Conservation (phyloP, 2,329 filamentous ascomycete genomes). For the Epicoccum sorghinum region DNA sequence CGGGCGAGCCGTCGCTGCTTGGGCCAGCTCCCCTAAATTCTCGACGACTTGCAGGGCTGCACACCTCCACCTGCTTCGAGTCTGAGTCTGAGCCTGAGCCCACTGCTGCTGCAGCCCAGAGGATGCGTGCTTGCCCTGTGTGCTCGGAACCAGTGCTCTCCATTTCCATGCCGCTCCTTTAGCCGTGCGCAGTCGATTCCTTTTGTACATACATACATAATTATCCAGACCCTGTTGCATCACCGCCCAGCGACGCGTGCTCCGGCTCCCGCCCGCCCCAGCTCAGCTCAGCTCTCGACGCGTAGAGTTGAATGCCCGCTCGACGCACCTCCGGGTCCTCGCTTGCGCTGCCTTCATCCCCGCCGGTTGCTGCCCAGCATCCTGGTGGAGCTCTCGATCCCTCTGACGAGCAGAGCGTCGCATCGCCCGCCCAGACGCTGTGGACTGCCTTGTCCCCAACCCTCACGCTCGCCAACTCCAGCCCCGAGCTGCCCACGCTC, state of each 20-base stretch:
- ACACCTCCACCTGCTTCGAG: constrained; percentile 23
- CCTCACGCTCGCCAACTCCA: constrained; percentile 49
- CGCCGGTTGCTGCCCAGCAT: constrained; percentile 41
- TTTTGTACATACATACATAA: constrained; percentile 30
- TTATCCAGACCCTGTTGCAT: constrained; percentile 31
- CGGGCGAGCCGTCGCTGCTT: constrained; percentile 8
- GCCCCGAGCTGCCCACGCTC: constrained; percentile 50
- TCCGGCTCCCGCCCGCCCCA: constrained; percentile 18
- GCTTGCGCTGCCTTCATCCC: constrained; percentile 41
- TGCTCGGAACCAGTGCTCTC: constrained; percentile 35
- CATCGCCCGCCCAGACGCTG: constrained; percentile 45
- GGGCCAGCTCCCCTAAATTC: constrained; percentile 30
- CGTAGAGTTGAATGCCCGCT: constrained; percentile 52
- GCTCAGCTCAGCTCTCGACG: constrained; percentile 18
- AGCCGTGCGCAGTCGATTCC: constrained; percentile 38
- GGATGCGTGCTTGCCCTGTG: constrained; percentile 42
- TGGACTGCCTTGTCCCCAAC: constrained; percentile 50
- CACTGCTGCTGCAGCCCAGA: constrained; percentile 32
- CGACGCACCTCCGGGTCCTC: constrained; percentile 40
- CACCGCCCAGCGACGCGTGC: constrained; percentile 25
- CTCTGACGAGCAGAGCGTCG: constrained; percentile 33
- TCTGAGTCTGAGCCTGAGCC: background rate
- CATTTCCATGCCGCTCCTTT: constrained; percentile 49
- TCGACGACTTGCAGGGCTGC: constrained; percentile 22
- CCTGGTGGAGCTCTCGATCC: constrained; percentile 32